Percentiles rank a stretch among this genome's conserved stretches.
Conservation (phyloP, 371 early-diverging fungal genomes). For the Circinella minor region DNA sequence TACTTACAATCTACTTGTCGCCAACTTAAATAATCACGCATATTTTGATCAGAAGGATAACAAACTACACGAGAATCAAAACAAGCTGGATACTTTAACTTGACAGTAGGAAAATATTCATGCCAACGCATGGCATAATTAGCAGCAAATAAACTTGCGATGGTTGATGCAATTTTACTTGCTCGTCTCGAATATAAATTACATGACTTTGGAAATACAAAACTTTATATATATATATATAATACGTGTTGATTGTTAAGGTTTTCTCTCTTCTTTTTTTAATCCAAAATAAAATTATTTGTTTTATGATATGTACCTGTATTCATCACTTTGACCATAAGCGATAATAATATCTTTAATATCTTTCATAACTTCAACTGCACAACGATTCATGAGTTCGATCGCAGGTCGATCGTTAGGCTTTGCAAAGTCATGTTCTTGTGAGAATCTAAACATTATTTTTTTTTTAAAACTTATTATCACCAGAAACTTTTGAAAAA, state of each 20-base stretch:
- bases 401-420: slow-evolving; percentile 92
- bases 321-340: slow-evolving; percentile 97
- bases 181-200: slow-evolving; percentile 83
- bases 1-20: slow-evolving; percentile 90
- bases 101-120: slow-evolving; percentile 68
- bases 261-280: background rate
- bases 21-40: slow-evolving; percentile 94
- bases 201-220: slow-evolving; percentile 70
- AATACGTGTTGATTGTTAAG: too few relatives aligned
- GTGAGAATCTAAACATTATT: slow-evolving; percentile 69
- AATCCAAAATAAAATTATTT: slow-evolving; percentile 7
- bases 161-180: slow-evolving; percentile 84
- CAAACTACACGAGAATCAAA: slow-evolving; percentile 91
- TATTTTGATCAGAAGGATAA: slow-evolving; percentile 81
- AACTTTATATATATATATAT: slow-evolving; percentile 42
- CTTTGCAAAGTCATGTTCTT: slow-evolving; percentile 83
- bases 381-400: slow-evolving; percentile 86
- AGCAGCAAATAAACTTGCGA: slow-evolving; percentile 87
- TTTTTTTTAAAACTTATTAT: too few relatives aligned
- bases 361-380: slow-evolving; percentile 77
- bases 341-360: slow-evolving; percentile 84
- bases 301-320: slow-evolving; percentile 51
- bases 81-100: slow-evolving; percentile 80
- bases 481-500: too few relatives aligned
- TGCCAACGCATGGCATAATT: slow-evolving; percentile 86